Conservation (phyloP, 345 rosid genomes). For the Murraya koenigii region DNA sequence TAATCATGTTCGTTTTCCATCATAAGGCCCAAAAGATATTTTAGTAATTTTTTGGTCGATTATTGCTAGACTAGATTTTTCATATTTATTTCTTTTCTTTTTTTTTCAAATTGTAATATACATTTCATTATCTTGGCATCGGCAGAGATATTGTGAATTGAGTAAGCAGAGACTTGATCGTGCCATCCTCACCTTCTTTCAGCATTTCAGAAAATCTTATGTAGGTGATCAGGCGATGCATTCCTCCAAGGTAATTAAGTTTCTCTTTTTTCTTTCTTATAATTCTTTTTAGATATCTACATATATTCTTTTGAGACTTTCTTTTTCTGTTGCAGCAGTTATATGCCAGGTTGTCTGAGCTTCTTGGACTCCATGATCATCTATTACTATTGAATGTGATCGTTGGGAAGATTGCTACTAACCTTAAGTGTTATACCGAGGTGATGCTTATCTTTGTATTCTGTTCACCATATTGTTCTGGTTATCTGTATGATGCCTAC, state of each 20-base stretch:
- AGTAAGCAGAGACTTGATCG: conserved; percentile 98
- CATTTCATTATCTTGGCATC: conserved; percentile 11
- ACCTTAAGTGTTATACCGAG: conserved; percentile 88
- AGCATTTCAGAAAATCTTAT: conserved; percentile 95
- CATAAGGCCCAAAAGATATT: not conserved
- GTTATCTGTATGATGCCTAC: conserved; percentile 7
- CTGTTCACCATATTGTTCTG: conserved; percentile 8
- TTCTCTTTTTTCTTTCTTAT: not conserved
- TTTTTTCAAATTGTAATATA: not conserved
- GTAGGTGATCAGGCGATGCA: conserved; percentile 99
- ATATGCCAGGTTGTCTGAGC: conserved; percentile 86
- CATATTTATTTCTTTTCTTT: not conserved
- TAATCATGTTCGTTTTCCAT: not conserved
- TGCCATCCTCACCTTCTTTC: conserved; percentile 96
- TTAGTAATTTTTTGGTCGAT: not conserved
- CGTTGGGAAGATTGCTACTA: conserved; percentile 92
- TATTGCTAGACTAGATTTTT: not conserved
- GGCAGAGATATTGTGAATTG: conserved; percentile 85
- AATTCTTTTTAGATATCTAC: not conserved
- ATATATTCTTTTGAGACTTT: conserved; percentile 32
- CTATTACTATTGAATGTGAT: conserved; percentile 81
- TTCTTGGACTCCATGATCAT: conserved; percentile 96
- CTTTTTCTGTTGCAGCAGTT: conserved; percentile 77
- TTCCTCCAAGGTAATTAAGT: conserved; percentile 79
- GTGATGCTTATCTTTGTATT: conserved; percentile 32